phyloP scores from a whole-genome alignment of 1,284 basidiomycete species.

The Stygiomarasmius scandens region DNA sequence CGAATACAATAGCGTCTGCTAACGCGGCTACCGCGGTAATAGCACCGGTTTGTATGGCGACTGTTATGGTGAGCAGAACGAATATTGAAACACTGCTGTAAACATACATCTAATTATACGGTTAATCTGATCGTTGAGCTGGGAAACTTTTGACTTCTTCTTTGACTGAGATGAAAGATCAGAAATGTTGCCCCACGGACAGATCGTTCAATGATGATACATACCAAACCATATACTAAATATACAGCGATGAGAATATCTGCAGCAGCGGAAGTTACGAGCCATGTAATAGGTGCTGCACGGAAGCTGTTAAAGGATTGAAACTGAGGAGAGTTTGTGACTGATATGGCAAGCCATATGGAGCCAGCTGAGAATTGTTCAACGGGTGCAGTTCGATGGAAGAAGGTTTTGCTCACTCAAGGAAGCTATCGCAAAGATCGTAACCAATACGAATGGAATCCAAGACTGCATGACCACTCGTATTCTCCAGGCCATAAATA shows the following conservation, averaged over 20 bases:
- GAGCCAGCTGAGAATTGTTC: conserved; percentile 12
- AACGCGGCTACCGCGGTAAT: conserved; percentile 16
- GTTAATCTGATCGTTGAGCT: conserved; percentile 7
- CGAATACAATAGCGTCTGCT: conserved; percentile 14
- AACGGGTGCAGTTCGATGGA: not conserved
- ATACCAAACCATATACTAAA: conserved; percentile 10
- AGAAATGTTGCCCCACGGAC: not conserved
- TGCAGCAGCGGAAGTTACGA: conserved; percentile 12
- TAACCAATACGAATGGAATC: not conserved
- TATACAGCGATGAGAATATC: conserved; percentile 12
- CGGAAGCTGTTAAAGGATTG: conserved; percentile 1
- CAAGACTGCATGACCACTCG: conserved; percentile 11
- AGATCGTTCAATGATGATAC: not conserved
- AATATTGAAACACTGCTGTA: not conserved
- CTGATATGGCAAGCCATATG: conserved; percentile 8
- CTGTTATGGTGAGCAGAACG: not conserved
- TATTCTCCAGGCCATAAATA: conserved; percentile 28
- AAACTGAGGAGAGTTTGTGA: conserved; percentile 1
- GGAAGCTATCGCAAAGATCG: conserved; percentile 3
- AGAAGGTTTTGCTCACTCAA: conserved; percentile 1
- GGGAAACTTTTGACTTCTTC: conserved; percentile 1
- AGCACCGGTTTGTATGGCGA: conserved; percentile 15
- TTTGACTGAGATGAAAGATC: conserved; percentile 1
- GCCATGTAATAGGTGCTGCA: conserved; percentile 9
- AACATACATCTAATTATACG: conserved; percentile 12